Conservation (phyloP, 768 basidiomycete genomes). For the Mrakia hoshinonis region DNA sequence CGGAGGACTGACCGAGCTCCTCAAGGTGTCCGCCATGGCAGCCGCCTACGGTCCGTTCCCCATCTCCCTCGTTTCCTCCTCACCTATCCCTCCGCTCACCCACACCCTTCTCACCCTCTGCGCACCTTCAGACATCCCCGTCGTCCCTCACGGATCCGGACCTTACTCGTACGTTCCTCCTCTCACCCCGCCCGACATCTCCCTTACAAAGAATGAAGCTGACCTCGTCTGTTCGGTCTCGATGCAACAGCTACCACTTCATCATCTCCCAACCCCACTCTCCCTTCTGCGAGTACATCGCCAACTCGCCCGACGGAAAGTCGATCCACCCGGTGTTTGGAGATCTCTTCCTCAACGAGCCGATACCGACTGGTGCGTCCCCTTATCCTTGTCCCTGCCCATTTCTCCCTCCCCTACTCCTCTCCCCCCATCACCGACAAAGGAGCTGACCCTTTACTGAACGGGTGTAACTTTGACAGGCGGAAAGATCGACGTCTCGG, state of each 20-base stretch:
- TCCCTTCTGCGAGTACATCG: conserved; percentile 36
- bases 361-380: conserved; percentile 39
- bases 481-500: conserved; percentile 42
- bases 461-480: background rate
- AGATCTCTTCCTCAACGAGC: conserved; percentile 45
- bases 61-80: too few relatives aligned
- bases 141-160: conserved; percentile 48
- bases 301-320: conserved; percentile 45
- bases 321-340: conserved; percentile 45
- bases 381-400: background rate
- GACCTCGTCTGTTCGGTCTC: background rate
- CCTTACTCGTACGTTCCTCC: conserved; percentile 41
- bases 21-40: conserved; percentile 38
- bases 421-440: background rate
- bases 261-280: conserved; percentile 45
- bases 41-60: conserved; percentile 36
- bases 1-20: conserved; percentile 42
- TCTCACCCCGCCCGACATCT: background rate
- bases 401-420: background rate
- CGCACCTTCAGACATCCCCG: conserved; percentile 41
- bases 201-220: background rate
- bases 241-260: conserved; percentile 40
- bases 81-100: background rate
- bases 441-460: background rate
- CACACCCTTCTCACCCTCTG: background rate